Base-by-base conservation (phyloP, 805 yeast genomes). In the Diddensiella transvaalensis region DNA sequence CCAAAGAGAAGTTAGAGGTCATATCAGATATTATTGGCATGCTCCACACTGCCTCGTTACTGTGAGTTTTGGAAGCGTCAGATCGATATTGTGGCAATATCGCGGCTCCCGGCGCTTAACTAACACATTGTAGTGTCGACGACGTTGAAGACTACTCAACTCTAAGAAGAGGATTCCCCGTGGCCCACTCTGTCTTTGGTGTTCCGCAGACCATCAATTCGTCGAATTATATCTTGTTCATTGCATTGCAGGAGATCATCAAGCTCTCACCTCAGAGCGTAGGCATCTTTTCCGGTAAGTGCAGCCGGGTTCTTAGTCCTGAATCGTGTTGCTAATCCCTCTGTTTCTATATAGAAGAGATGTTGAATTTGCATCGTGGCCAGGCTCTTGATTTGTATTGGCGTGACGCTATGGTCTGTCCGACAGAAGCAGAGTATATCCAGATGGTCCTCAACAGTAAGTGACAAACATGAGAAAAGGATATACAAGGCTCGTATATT, bases 301-400 rank as follows among this genome's bases (percentile, higher is more conserved):
- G n/a, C n/a, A n/a, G n/a, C n/a, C n/a, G n/a, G 23, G 10, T 29
- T 29, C 13, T 29, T 13, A 10, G 32, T 10, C 10, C 32, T 36
- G 40, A 10, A 15, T 10, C 17, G 55, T 51, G 40, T 58, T 58
- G 58, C 57, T 35, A 54, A 55, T 43, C 71, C 65, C 13, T 66
- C 70, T 2, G 54, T 64, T 58, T 82, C 1, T 75, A 82, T 51
- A 72, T 79, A 51, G 85, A 85, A 44, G 96, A 90, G 58, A 72
- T 90, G 79, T 64, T 86, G 45, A 82, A 85, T 59, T 67, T 90
- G 49, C 97, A 90, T 62, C 74, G 85, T 41, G 98, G 98, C 3
- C 98, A 90, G 69, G 95, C 96, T 0, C 66, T 85, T 51, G 98
- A 90, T 58, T 74, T 90, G 18, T 84, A 82, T 64, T 90, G 97